Base-by-base conservation (phyloP, 2,329 filamentous ascomycete species). In the Cercospora sesami region DNA sequence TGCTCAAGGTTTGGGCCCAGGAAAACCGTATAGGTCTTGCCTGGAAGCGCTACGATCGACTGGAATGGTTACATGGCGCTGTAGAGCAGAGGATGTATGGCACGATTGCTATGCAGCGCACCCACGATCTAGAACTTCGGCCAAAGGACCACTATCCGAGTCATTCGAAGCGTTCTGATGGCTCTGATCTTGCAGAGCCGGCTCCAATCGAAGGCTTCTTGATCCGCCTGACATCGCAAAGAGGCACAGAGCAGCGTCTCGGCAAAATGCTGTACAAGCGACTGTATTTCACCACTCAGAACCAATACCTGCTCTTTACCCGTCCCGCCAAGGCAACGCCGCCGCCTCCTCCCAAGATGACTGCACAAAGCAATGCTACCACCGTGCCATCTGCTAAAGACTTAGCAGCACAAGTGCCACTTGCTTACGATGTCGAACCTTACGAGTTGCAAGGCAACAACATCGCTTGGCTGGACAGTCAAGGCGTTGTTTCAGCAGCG, bases 41-140 rank as follows among this genome's bases (percentile, higher is more conserved):
- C 3, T 91, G 89, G 89, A 89, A 88, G 77, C 83, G 89, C 57
- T 91, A 90, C 74, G 89, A 91, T 73, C 83, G 89, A 26, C 79
- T 91, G 16, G 89, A 91, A 78, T 91, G 89, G 89, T 81, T 91
- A 4, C 84, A 89, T 76, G 89, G 89, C 16, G 81, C 82, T 10
- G 88, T 89, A 63, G 89, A 91, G 75, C 84, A 87, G 71, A 87
- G 86, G 68, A 91, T 91, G 88, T 90, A 90, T 70, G 89, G 89
- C 39, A 86, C 87, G 0, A 87, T 90, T 70, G 89, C 87, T 33
- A 90, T 91, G 88, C 82, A 86, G 70, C 85, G 83, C 60, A 87
- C 88, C 2, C 88, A 91, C 74, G 88, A 90, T 61, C 83, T 91
- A 16, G 88, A 91, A 75, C 77, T 91, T 45, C 83, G 88, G 3